Conservation (phyloP, 148 eudicot species). For the Cornus suecica region DNA sequence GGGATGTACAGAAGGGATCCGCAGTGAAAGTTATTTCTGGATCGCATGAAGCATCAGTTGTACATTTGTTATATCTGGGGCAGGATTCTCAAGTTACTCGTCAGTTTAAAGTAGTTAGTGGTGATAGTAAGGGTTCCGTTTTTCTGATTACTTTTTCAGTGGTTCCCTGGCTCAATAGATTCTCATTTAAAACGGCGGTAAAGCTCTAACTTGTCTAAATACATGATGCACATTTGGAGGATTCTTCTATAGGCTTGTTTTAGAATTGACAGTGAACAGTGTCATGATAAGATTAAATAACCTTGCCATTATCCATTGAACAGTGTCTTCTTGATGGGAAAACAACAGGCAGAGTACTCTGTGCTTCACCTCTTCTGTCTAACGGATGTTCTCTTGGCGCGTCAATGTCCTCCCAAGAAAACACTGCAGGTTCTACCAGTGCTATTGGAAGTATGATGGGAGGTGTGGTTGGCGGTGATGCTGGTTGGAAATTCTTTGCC, state of each 20-base stretch:
- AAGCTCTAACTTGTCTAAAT: conserved; percentile 9
- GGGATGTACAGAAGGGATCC: conserved; percentile 76
- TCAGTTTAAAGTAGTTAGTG: conserved; percentile 71
- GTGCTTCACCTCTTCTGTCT: conserved; percentile 81
- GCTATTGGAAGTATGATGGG: conserved; percentile 74
- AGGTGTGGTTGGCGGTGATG: conserved; percentile 66
- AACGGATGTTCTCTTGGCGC: conserved; percentile 56
- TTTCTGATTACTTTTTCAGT: conserved; percentile 57
- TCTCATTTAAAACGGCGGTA: conserved; percentile 60
- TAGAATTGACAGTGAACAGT: not conserved
- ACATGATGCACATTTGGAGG: not conserved
- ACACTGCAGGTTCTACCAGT: conserved; percentile 44
- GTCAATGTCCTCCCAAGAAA: conserved; percentile 42
- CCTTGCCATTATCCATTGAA: conserved; percentile 15
- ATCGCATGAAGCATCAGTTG: conserved; percentile 75
- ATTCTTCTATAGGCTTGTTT: not conserved
- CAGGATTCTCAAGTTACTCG: conserved; percentile 73
- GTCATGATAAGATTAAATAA: not conserved
- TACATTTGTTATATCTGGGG: conserved; percentile 75
- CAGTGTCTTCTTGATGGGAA: conserved; percentile 89
- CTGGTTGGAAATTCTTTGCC: conserved; percentile 54
- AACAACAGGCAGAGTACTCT: conserved; percentile 68
- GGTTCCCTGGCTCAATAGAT: conserved; percentile 54
- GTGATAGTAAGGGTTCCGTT: conserved; percentile 82
- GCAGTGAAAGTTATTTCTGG: conserved; percentile 64